Conservation (phyloP, 2,329 filamentous ascomycete genomes). For the Podosphaera fusca region DNA sequence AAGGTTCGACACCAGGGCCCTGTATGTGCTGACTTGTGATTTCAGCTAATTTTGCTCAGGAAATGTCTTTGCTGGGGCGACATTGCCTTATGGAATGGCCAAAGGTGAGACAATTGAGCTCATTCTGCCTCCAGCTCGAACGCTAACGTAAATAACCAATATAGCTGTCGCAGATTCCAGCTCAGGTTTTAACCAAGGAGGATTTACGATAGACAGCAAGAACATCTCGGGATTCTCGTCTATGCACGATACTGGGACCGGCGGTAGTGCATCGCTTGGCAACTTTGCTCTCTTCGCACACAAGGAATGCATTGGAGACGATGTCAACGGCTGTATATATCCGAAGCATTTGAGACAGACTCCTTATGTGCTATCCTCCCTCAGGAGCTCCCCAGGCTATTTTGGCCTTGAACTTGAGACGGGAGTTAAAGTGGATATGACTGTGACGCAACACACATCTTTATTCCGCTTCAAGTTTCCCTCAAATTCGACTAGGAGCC, state of each 20-base stretch:
- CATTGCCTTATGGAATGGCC: slow-evolving; percentile 24
- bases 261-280: slow-evolving; percentile 35
- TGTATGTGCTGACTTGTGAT: background rate
- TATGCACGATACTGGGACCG: slow-evolving; percentile 24
- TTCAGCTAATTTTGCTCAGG: slow-evolving; percentile 4
- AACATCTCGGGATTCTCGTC: slow-evolving; percentile 15
- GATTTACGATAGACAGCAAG: slow-evolving; percentile 27
- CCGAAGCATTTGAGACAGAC: slow-evolving; percentile 25
- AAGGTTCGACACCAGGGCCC: slow-evolving; percentile 16
- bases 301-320: slow-evolving; percentile 32
- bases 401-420: slow-evolving; percentile 37
- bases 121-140: no score
- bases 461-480: slow-evolving; percentile 43
- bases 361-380: slow-evolving; percentile 21
- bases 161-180: slow-evolving; percentile 27
- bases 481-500: slow-evolving; percentile 21
- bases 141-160: background rate
- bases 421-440: slow-evolving; percentile 41
- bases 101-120: background rate
- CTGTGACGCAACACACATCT: slow-evolving; percentile 38
- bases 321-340: slow-evolving; percentile 38
- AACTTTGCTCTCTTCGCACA: slow-evolving; percentile 55
- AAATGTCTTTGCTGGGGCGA: slow-evolving; percentile 33
- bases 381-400: slow-evolving; percentile 37
- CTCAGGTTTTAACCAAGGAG: slow-evolving; percentile 28